Conservation (phyloP, 768 basidiomycete species). For the Tulasnella sp. region DNA sequence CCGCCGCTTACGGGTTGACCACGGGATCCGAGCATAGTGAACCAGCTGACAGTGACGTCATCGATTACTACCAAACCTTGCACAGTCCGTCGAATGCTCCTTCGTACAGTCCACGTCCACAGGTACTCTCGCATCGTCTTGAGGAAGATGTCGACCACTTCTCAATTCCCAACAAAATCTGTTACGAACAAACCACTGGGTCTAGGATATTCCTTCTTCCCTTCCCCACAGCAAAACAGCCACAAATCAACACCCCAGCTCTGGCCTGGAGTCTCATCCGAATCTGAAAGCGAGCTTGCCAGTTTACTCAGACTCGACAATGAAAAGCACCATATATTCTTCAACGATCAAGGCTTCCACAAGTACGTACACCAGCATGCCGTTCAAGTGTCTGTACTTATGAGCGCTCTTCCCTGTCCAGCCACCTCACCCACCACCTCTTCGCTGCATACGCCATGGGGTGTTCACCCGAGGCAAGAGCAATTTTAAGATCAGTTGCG, state of each 20-base stretch:
- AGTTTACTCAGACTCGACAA: conserved; percentile 30
- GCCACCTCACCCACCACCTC: conserved; percentile 52
- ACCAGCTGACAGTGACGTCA: too few species aligned
- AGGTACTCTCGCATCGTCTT: not conserved
- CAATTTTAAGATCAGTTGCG: not conserved
- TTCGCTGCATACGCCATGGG: conserved; percentile 57
- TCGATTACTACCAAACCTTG: not conserved
- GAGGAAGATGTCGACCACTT: not conserved
- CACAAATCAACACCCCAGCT: conserved; percentile 29
- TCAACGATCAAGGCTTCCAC: conserved; percentile 41
- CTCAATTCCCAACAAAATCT: not conserved
- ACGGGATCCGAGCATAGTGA: too few species aligned
- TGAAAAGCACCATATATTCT: conserved; percentile 48
- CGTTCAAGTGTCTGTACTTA: not conserved
- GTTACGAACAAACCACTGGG: not conserved
- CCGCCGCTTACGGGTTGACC: too few species aligned
- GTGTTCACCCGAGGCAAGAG: not conserved
- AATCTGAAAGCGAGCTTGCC: not conserved
- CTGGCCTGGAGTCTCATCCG: conserved; percentile 27
- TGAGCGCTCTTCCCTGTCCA: conserved; percentile 26
- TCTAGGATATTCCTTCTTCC: not conserved
- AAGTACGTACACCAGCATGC: conserved; percentile 36
- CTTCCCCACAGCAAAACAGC: not conserved
- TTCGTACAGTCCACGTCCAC: not conserved
- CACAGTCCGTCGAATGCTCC: not conserved